phyloP scores from a whole-genome alignment of 169 alveolate genomes.

The Eimeria sp. region DNA sequence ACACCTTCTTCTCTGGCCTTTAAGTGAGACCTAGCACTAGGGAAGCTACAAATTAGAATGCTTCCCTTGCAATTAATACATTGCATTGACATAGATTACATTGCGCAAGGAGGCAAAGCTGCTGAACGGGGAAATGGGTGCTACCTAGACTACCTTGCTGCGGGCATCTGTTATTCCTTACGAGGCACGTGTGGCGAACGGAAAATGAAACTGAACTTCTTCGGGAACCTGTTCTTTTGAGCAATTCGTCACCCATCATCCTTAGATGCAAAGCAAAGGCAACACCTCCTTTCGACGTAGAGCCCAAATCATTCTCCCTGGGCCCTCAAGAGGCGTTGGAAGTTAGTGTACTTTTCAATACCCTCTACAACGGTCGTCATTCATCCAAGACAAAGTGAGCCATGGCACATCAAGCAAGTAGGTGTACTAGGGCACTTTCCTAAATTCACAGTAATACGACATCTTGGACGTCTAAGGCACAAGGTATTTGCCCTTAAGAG shows the following conservation, averaged over 20 bases:
- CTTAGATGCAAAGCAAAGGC: constrained; percentile 91
- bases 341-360: constrained; percentile 93
- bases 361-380: constrained; percentile 85
- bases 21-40: constrained; percentile 10
- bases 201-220: constrained; percentile 73
- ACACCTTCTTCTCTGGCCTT: constrained; percentile 59
- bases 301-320: constrained; percentile 88
- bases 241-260: constrained; percentile 91
- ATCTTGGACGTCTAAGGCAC: background rate
- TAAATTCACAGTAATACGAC: constrained; percentile 86
- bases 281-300: constrained; percentile 93
- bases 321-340: constrained; percentile 90
- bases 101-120: background rate
- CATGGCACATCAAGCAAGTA: background rate
- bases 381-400: constrained; percentile 73
- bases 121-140: background rate
- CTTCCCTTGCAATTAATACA: background rate
- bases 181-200: constrained; percentile 49
- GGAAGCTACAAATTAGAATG: background rate
- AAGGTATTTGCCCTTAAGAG: background rate
- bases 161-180: background rate
- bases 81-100: background rate
- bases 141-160: background rate
- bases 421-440: constrained; percentile 51
- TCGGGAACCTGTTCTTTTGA: constrained; percentile 88